Percentiles rank a stretch among this genome's conserved stretches.
Conservation (phyloP, 1,284 basidiomycete species). For the Anthracocystis walkeri region DNA sequence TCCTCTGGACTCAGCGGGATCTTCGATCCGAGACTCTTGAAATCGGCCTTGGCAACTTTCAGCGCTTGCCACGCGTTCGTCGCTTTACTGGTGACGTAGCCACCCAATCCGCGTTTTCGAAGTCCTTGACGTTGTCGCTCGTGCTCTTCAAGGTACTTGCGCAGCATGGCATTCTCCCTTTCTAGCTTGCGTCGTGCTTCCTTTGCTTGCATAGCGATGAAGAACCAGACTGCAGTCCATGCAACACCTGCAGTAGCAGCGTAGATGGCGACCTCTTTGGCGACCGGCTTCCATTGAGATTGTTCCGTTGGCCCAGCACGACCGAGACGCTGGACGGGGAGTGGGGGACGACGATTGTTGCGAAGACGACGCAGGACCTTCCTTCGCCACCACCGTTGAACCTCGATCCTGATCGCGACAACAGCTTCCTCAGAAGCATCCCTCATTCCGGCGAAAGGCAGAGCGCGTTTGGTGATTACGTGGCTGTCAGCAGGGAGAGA, state of each 20-base stretch:
- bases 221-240: not conserved
- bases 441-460: not conserved
- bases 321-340: slow-evolving; percentile 2
- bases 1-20: slow-evolving; percentile 3
- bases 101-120: no score
- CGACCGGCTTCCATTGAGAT: not conserved
- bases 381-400: not conserved
- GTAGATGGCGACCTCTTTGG: not conserved
- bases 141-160: not conserved
- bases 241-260: no score
- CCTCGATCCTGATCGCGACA: not conserved
- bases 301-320: not conserved
- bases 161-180: not conserved
- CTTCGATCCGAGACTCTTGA: slow-evolving; percentile 11
- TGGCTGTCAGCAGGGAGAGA: no score
- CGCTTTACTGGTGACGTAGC: no score
- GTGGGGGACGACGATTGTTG: not conserved
- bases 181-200: not conserved
- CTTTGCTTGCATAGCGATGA: not conserved
- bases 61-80: not conserved
- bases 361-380: no score
- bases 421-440: not conserved
- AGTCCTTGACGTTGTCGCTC: not conserved
- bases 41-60: slow-evolving; percentile 1
- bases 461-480: not conserved